These are phyloP conservation scores for Brachypodium distachyon DNA, from an alignment of 202 grass and related monocot genomes.

Conservation along the genomic window DNA sequence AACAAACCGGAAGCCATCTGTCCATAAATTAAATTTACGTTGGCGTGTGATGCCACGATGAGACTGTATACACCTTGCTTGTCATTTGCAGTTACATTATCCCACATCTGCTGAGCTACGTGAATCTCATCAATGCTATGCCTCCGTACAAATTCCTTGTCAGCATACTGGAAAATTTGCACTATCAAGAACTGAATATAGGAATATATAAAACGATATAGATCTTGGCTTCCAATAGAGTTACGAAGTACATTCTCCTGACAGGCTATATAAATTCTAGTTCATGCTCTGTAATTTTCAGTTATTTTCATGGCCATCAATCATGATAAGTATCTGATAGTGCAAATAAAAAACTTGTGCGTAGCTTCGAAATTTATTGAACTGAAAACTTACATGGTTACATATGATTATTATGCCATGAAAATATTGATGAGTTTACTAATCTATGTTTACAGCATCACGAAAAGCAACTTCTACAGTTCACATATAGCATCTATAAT, in stretches of 20 bases:
- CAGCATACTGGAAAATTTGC: conserved; percentile 73
- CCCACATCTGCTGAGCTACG: conserved; percentile 77
- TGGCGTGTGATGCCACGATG: conserved; percentile 61
- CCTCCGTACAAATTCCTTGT: conserved; percentile 65
- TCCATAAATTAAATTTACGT: conserved; percentile 75
- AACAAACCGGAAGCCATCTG: conserved; percentile 24
- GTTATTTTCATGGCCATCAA: conserved; percentile 2
- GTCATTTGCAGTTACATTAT: conserved; percentile 60
- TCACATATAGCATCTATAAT: conserved; percentile 1
- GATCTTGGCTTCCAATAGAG: not conserved
- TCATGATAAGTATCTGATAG: not conserved
- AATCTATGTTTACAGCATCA: conserved; percentile 2
- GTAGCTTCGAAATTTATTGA: not conserved
- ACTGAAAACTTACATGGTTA: not conserved
- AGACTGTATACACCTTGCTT: conserved; percentile 77
- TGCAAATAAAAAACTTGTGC: conserved; percentile 2
- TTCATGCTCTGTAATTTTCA: conserved; percentile 3
- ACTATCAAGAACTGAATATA: conserved; percentile 19
- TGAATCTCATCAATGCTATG: conserved; percentile 44
- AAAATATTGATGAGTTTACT: not conserved
- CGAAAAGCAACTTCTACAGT: not conserved
- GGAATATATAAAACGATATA: conserved; percentile 1
- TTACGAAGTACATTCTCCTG: not conserved
- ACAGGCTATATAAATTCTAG: not conserved
- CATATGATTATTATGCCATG: not conserved